Evolutionary conservation across 768 basidiomycete species (phyloP).

Genomic region (Lactarius sp.): DNA sequence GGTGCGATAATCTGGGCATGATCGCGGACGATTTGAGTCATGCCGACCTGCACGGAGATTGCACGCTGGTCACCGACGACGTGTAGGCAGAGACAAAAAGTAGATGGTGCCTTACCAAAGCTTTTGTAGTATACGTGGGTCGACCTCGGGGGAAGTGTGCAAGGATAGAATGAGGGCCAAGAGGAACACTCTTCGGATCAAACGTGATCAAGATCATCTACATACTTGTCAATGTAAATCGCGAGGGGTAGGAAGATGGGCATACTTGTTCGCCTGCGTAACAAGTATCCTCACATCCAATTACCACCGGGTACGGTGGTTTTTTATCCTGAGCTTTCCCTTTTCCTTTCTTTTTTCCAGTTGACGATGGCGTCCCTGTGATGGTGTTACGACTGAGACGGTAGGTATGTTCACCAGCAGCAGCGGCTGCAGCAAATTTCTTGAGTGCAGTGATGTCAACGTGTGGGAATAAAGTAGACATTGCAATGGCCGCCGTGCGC

Average conservation of each 20-base stretch:
- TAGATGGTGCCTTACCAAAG: constrained; percentile 27
- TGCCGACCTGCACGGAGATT: constrained; percentile 29
- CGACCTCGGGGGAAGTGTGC: constrained; percentile 33
- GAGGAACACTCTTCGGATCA: constrained; percentile 29
- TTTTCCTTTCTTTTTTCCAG: constrained; percentile 17
- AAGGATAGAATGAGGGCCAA: constrained; percentile 32
- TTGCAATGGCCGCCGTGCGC: background rate
- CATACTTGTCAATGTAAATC: background rate
- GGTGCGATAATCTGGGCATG: constrained; percentile 28
- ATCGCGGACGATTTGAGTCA: constrained; percentile 29
- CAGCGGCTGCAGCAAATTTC: constrained; percentile 29
- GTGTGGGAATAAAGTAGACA: constrained; percentile 30
- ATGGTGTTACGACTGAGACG: constrained; percentile 18
- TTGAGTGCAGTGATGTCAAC: constrained; percentile 31
- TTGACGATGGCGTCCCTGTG: constrained; percentile 3
- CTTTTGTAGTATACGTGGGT: constrained; percentile 30
- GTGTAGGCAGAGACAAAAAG: background rate
- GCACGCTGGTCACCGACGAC: background rate
- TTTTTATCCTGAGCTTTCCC: constrained; percentile 19
- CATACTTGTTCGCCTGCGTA: constrained; percentile 33
- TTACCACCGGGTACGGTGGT: constrained; percentile 25
- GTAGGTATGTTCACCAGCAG: constrained; percentile 27
- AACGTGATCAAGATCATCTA: constrained; percentile 33
- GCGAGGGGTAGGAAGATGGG: background rate
- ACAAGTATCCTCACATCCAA: constrained; percentile 27